Conservation (phyloP, 352 stramenopile genomes). For the Globisporangium cystogenes region DNA sequence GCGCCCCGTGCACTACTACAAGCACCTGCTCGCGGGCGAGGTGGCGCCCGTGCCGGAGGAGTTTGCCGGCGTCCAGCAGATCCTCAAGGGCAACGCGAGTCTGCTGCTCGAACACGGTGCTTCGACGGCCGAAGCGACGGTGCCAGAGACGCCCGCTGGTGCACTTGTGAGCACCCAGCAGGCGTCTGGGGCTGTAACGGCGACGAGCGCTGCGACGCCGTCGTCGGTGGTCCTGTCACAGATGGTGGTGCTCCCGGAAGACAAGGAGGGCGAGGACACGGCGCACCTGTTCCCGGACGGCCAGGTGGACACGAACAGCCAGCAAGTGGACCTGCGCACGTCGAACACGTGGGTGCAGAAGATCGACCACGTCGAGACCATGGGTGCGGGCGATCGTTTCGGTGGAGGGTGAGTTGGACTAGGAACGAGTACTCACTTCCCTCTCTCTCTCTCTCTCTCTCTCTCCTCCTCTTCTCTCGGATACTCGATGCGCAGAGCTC, state of each 20-base stretch:
- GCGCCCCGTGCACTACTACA: slow-evolving; percentile 91
- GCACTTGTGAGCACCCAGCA: slow-evolving; percentile 25
- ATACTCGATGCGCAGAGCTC: slow-evolving; percentile 34
- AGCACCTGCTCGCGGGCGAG: slow-evolving; percentile 80
- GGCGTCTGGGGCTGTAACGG: slow-evolving; percentile 6
- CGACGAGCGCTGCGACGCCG: slow-evolving; percentile 21
- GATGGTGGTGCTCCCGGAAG: slow-evolving; percentile 83
- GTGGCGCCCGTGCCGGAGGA: slow-evolving; percentile 41
- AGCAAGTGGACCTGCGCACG: slow-evolving; percentile 91
- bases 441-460: background rate
- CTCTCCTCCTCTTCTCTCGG: too few species aligned
- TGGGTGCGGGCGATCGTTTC: slow-evolving; percentile 33
- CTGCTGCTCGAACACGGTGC: slow-evolving; percentile 18
- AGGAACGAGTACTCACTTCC: slow-evolving; percentile 1
- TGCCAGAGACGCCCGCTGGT: slow-evolving; percentile 1
- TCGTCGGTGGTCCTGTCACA: slow-evolving; percentile 89
- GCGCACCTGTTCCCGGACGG: slow-evolving; percentile 52
- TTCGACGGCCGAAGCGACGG: background rate
- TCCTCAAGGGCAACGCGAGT: slow-evolving; percentile 47
- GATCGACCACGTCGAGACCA: slow-evolving; percentile 69
- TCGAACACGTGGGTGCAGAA: slow-evolving; percentile 91
- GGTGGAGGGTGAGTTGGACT: background rate
- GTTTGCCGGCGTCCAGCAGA: slow-evolving; percentile 30
- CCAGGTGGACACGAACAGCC: slow-evolving; percentile 89
- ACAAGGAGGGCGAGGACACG: slow-evolving; percentile 59